Base-by-base conservation (phyloP, 495 filamentous ascomycete genomes). In the Penicillium samsonianum region DNA sequence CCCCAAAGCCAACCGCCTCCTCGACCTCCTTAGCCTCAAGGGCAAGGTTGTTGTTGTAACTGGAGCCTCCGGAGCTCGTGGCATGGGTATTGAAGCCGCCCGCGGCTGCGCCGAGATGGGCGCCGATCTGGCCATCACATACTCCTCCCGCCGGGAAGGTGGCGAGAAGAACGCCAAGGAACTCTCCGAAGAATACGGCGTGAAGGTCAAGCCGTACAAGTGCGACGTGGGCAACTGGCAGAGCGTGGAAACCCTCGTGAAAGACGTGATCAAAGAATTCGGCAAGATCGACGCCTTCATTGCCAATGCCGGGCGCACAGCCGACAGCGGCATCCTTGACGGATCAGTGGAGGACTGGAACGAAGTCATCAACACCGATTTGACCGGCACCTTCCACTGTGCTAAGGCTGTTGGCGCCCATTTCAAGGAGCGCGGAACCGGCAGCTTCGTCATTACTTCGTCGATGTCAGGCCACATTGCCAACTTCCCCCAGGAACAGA, bases 401-500 rank as follows among this genome's bases (percentile, higher is more conserved):
- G 85, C 86, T 25, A 86, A 85, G 70, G 85, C 85, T 17, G 80
- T 86, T 5, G 86, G 85, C 16, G 68, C 76, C 10, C 82, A 85
- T 65, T 87, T 87, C 75, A 82, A 84, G 70, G 65, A 86, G 71
- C 79, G 79, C 31, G 79, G 81, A 30, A 81, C 73, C 19, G 86
- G 86, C 19, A 79, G 73, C 60, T 80, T 87, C 64, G 79, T 89
- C 71, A 83, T 86, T 57, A 89, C 86, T 14, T 75, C 85, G 4
- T 80, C 74, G 50, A 88, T 89, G 86, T 84, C 80, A 23, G 88
- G 87, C 14, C 87, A 88, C 72, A 86, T 90, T 55, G 88, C 82
- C 73, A 91, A 91, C 70, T 89, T 78, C 74, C 88, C 88, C 2
- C 87, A 90, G 69, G 86, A 90, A 68, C 88, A 91, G 72, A 89